Evolutionary conservation across 139 green algal genomes (phyloP).

Genomic region (Chlorella sp.): DNA sequence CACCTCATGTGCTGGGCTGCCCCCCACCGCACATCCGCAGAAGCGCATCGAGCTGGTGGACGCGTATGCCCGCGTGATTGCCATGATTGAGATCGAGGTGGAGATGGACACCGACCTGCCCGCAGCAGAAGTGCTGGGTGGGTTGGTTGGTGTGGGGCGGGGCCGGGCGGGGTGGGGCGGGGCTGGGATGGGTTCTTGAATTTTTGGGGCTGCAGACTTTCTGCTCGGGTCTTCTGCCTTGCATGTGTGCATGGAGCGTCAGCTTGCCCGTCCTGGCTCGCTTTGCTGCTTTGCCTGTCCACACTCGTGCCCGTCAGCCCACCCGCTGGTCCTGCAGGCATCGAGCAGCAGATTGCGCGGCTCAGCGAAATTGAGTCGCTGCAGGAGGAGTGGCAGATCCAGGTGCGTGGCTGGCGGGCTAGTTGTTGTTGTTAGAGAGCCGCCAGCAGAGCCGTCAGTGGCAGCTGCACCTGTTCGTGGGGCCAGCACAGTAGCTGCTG

Average conservation of each 20-base stretch:
- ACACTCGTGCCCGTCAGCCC: neutral
- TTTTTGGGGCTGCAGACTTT: too few species aligned
- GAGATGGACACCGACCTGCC: slow-evolving; percentile 77
- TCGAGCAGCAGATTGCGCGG: slow-evolving; percentile 76
- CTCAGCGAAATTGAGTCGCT: slow-evolving; percentile 83
- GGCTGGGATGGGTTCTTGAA: too few species aligned
- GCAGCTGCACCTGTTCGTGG: neutral
- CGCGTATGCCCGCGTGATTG: slow-evolving; percentile 76
- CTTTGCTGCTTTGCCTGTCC: neutral
- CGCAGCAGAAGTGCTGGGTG: slow-evolving; percentile 28
- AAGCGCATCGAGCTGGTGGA: slow-evolving; percentile 78
- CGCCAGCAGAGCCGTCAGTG: neutral
- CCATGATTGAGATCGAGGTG: slow-evolving; percentile 93
- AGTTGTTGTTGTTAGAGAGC: neutral
- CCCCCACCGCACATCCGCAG: neutral
- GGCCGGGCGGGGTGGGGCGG: too few species aligned
- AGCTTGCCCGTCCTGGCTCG: neutral
- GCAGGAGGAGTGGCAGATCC: slow-evolving; percentile 72
- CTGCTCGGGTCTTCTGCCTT: too few species aligned
- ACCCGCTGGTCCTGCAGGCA: slow-evolving; percentile 47
- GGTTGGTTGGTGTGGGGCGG: too few species aligned
- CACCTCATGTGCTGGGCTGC: neutral
- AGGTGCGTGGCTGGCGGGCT: neutral
- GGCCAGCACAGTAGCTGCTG: too few species aligned
- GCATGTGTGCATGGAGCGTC: neutral